phyloP scores from a whole-genome alignment of 73 alveolate species.

The Paraurostyla sp. region DNA sequence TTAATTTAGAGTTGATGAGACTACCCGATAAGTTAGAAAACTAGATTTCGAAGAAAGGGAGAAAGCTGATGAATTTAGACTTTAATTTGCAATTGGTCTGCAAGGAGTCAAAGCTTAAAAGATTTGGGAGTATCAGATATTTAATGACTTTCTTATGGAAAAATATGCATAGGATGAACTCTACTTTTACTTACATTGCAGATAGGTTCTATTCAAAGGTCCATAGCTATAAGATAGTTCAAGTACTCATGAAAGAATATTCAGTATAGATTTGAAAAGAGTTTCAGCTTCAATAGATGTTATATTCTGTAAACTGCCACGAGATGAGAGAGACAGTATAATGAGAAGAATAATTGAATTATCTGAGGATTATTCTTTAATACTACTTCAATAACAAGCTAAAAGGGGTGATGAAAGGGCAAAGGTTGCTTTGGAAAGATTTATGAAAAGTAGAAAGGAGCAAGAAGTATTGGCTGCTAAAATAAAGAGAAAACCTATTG shows the following conservation, averaged over 20 bases:
- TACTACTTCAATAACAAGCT: neutral
- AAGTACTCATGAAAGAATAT: constrained; percentile 64
- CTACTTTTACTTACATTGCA: constrained; percentile 59
- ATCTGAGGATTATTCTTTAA: neutral
- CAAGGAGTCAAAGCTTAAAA: constrained; percentile 31
- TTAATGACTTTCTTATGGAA: constrained; percentile 26
- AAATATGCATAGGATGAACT: constrained; percentile 60
- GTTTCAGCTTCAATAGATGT: constrained; percentile 25
- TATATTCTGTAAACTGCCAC: constrained; percentile 54
- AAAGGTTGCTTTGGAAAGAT: neutral
- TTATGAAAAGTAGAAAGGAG: neutral
- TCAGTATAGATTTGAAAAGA: constrained; percentile 22
- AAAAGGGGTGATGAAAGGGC: constrained; percentile 42
- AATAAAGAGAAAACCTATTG: neutral
- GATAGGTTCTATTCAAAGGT: constrained; percentile 58
- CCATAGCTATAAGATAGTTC: constrained; percentile 56
- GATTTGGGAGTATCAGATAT: constrained; percentile 56
- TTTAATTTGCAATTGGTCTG: constrained; percentile 57
- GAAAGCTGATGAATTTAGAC: constrained; percentile 53
- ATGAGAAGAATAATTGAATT: neutral
- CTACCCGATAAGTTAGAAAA: constrained; percentile 66
- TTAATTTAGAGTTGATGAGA: constrained; percentile 70
- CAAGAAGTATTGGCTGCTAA: neutral
- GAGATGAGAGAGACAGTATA: constrained; percentile 39
- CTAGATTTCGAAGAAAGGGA: constrained; percentile 67